Base-by-base conservation (phyloP, 306 rosid genomes). In the Canavalia ensiformis region DNA sequence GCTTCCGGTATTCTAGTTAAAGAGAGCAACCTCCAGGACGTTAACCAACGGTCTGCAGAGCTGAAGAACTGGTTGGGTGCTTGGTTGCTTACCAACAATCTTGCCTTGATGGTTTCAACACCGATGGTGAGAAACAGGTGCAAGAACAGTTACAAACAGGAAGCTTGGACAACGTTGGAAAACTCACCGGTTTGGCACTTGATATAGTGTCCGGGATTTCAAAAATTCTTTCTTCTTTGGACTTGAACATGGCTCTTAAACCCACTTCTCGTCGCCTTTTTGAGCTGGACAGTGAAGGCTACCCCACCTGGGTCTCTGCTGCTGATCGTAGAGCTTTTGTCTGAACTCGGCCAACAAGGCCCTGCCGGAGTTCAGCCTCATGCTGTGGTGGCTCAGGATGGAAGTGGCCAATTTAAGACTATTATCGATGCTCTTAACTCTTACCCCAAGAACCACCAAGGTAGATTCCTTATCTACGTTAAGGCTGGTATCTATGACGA, bases 341-440 rank as follows among this genome's bases (percentile, higher is more conserved):
- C 83, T 8, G 1, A 29, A 8, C 3, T 7, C 8, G 2, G 28
- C 4, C 1, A 7, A 1, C 41, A 2, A 2, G 1, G 7, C 49
- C 49, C 1, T 4, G 5, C 8, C 0, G 34, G 29, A 2, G 1
- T 82, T 1, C 0, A 0, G 3, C 90, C 97, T 3, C 81, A 92
- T n/a, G 92, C 75, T 0, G 81, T 87, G 0, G 98, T 90, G 0
- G 97, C 97, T n/a, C 70, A 94, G 79, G 98, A 94, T 59, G 92
- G 95, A 0, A 90, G 92, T 30, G 95, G 94, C 5, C 83, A 87
- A 4, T 94, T 9, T 65, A 89, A 51, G 2, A 88, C 84, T 42
- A 73, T 94, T 50, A 13, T 41, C 0, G 98, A 83, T 0, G 97
- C 92, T 8, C 55, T 94, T 4, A 86, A 80, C 2, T 75, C 94